Base-by-base conservation (phyloP, 2,329 filamentous ascomycete genomes). In the Cladophialophora bantiana region DNA sequence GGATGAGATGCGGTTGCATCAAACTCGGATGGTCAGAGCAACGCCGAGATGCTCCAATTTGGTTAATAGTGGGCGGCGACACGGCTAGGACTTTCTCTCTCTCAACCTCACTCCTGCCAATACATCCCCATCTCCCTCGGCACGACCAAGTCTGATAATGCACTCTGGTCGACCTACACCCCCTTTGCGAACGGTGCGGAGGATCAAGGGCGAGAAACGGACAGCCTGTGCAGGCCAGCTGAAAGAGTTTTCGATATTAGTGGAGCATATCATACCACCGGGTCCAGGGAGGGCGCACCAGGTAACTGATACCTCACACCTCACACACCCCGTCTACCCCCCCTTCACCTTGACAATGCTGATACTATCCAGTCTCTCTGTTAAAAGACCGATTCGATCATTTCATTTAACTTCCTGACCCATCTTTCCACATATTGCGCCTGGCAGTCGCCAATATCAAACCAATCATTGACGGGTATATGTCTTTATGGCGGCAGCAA, bases 1-100 rank as follows among this genome's bases (percentile, higher is more conserved):
- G 4, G 42, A 60, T 63, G 54, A 54, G 59, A 60, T 70, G 68
- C 57, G 50, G 68, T 68, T 68, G 65, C 40, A 63, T 58, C 36
- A 64, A 42, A 15, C 42, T 31, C 34, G 15, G 48, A 34, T 61
- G 40, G 34, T 62, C 48, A 31, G 48, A 52, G 52, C 9, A 7
- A 26, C 61, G 68, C 65, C 67, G 59, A 68, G 66, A 65, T 66
- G 18, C 36, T 26, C 62, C 65, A 42, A 62, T 68, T 70, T 70
- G 68, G 26, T 26, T 26, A 26, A 26, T 26, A 2, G 64, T 64
- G 63, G 52, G 57, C 59, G 59, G 59, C 59, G 48, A 61, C 18
- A 66, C 62, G 57, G 57, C 62, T 52, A 38, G 59, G 59, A 48
- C 50, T 55, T 55, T 55, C 59, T 67, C 59, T 52, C 42, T 52